Evolutionary conservation across 805 yeast genomes (phyloP), one percentile per base, ranked within the genome.

Genomic region (Saccharomycopsis malanga): DNA sequence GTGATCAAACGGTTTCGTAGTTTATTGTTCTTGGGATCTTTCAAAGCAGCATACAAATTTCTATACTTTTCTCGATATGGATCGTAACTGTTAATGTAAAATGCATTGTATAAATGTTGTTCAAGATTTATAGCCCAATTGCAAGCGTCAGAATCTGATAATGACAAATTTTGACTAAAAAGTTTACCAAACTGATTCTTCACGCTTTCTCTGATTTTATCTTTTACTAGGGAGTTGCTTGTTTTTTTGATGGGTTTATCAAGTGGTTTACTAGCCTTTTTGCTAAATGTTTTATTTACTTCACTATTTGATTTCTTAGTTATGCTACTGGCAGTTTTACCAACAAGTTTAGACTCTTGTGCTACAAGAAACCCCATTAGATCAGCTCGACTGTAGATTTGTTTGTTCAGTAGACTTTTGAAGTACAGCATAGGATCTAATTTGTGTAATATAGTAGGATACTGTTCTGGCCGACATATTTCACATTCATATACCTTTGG

Each of bases 31-130:
- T 79, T 84, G 48, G 58, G 61, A 55, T 73, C 81, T 57, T 68
- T 69, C 49, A 79, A 67, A 62, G 80, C 81, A 59, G 77, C 79
- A 60, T 74, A 70, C 48, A 82, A 69, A 43, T 83, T 72, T 61
- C 95, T 67, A 57, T 83, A 76, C 64, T 81, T 77, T 55, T 78
- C 84, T 43, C 83, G 70, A 65, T 89, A 84, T 50, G 57, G 30
- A 56, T 59, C 34, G 56, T 42, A 29, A 48, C 55, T 2, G 4
- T 58, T 52, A 40, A 60, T 65, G 55, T 65, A 59, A 63, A 68
- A 56, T 50, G 65, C 63, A 50, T 61, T 58, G 51, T 59, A 73
- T 4, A 81, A 60, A 14, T 72, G 77, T 3, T 61, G 57, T 61
- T 83, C 89, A 30, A 83, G 61, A 22, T 69, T 65, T 14, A 61